Base-by-base conservation (phyloP, 1,284 basidiomycete species). In the Cryptococcus depauperatus region DNA sequence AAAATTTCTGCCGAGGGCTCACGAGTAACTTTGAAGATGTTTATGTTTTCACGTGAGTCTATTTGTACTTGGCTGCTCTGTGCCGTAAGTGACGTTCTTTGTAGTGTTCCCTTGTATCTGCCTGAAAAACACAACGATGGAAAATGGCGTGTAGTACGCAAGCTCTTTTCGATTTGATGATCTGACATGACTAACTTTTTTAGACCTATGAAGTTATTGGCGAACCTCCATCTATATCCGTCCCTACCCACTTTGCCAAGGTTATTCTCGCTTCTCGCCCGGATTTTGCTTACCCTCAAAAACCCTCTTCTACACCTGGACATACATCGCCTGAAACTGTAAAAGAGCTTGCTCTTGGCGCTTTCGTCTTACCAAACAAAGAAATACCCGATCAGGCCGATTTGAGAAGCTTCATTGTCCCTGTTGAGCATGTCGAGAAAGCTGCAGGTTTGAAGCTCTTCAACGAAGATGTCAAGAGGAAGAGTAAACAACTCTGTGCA, bases 211-310 rank as follows among this genome's bases (percentile, higher is more conserved):
- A 95, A 76, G 86, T 98, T 33, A 96, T 97, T 54, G 95, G 93
- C 0, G 80, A 78, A 28, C 91, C 89, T 21, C 89, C 90, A 4
- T 86, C 84, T 59, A 76, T 97, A 44, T 76, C 85, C 27, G 95
- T 98, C 6, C 95, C 95, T 0, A 98, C 95, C 4, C 95, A 99
- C 67, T 98, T 98, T 68, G 93, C 93, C 27, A 98, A 97, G 71
- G 91, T 97, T 25, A 81, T 97, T 22, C 76, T 96, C 43, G 80
- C 85, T 1, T 78, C 86, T 0, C 79, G 79, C 55, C 81, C 86
- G 0, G 76, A 80, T 18, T 87, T 84, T 3, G 79, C 84, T 0
- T 77, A 77, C 29, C 83, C 78, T 0, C 85, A 85, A 10, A 73
- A 83, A 38, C 57, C 59, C 19, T 53, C 56, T 18, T 27, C 60